Percentiles rank a stretch among this genome's conserved stretches.
Conservation (phyloP, 352 stramenopile species). For the Globisporangium nodosum region DNA sequence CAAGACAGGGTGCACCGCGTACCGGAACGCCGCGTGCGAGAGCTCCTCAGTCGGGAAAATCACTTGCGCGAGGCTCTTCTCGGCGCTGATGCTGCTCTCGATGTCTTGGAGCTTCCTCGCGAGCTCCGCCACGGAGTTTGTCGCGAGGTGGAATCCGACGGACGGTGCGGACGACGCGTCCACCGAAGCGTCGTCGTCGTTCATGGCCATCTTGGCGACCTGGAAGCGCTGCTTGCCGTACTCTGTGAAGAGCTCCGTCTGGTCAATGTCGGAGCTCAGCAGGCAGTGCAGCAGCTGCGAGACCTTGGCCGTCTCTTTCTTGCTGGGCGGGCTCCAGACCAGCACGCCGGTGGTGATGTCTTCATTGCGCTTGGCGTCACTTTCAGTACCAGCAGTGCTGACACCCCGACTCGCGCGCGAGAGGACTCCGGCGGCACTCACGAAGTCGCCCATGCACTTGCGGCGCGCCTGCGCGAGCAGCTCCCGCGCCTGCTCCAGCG, state of each 20-base stretch:
- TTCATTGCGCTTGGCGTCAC: background rate
- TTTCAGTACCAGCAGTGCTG: background rate
- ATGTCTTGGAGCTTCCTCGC: slow-evolving; percentile 37
- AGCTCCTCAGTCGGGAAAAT: slow-evolving; percentile 66
- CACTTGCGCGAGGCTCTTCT: slow-evolving; percentile 42
- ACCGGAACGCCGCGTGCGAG: slow-evolving; percentile 52
- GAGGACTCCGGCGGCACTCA: slow-evolving; percentile 59
- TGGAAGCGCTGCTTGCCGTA: slow-evolving; percentile 72
- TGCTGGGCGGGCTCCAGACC: slow-evolving; percentile 42
- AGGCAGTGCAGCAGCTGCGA: slow-evolving; percentile 61
- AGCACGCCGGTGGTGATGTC: slow-evolving; percentile 8
- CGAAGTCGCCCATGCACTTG: slow-evolving; percentile 67
- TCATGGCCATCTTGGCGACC: slow-evolving; percentile 47
- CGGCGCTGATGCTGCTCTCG: slow-evolving; percentile 43
- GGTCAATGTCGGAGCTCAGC: slow-evolving; percentile 44
- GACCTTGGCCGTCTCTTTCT: slow-evolving; percentile 44
- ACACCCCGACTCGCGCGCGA: slow-evolving; percentile 37
- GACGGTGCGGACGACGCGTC: slow-evolving; percentile 8
- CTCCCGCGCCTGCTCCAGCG: slow-evolving; percentile 59
- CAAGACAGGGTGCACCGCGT: slow-evolving; percentile 43
- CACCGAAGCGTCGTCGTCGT: slow-evolving; percentile 19
- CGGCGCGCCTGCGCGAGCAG: slow-evolving; percentile 50
- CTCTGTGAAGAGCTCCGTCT: slow-evolving; percentile 45
- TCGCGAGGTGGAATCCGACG: slow-evolving; percentile 29
- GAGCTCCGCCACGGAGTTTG: slow-evolving; percentile 26